These are phyloP conservation scores for Xylariaceae sp. DNA, from an alignment of 2,329 filamentous ascomycete genomes.

Conservation along the genomic window DNA sequence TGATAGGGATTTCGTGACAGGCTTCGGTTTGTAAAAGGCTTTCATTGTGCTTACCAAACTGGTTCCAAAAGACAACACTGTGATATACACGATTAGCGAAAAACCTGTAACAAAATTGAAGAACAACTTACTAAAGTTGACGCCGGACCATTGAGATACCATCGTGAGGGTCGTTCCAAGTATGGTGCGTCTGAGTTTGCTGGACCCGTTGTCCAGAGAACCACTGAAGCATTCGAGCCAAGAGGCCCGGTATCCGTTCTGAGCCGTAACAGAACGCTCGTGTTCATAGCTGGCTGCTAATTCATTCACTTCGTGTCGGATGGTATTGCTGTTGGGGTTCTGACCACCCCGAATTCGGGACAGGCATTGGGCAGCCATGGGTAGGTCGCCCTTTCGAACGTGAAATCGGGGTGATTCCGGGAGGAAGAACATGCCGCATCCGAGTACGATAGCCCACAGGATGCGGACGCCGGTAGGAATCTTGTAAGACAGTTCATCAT, in stretches of 20 bases:
- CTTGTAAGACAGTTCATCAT: conserved; percentile 64
- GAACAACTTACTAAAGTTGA: conserved; percentile 59
- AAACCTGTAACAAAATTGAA: background rate
- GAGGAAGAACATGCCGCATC: conserved; percentile 63
- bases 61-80: conserved; percentile 59
- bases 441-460: conserved; percentile 73
- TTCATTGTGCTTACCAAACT: conserved; percentile 47
- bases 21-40: background rate
- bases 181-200: conserved; percentile 65
- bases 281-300: conserved; percentile 87
- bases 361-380: conserved; percentile 58
- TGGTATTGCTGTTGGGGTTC: conserved; percentile 63
- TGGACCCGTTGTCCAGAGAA: conserved; percentile 56
- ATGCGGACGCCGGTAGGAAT: conserved; percentile 79
- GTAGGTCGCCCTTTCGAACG: conserved; percentile 69
- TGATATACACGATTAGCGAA: background rate
- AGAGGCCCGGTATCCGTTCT: conserved; percentile 57
- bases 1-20: too few species aligned
- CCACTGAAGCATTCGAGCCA: conserved; percentile 68
- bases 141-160: conserved; percentile 76
- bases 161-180: conserved; percentile 70
- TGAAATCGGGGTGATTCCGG: conserved; percentile 84
- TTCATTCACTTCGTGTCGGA: conserved; percentile 75
- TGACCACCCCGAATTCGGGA: conserved; percentile 65
- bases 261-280: conserved; percentile 64